Conservation (phyloP, 2,329 filamentous ascomycete species). For the Phaeosphaeria sp. region DNA sequence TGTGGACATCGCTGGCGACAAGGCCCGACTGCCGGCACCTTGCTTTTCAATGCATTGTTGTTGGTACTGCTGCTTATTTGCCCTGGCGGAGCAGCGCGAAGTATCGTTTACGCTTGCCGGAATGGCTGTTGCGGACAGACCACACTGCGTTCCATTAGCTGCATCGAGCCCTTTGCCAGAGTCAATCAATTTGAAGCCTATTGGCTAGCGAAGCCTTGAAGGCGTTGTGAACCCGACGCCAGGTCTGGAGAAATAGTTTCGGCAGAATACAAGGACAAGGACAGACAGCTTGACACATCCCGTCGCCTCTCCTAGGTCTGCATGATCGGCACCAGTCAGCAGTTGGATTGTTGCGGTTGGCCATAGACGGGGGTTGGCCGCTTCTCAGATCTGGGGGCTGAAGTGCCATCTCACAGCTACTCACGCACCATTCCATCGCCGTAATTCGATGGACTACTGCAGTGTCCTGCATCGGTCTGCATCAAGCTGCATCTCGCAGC, state of each 20-base stretch:
- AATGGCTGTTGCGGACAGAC: constrained; percentile 30
- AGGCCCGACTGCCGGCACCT: constrained; percentile 23
- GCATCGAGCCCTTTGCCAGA: constrained; percentile 38
- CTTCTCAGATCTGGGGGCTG: constrained; percentile 27
- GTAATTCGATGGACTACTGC: constrained; percentile 22
- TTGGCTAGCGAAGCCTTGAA: constrained; percentile 32
- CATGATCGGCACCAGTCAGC: constrained; percentile 46
- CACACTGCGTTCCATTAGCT: constrained; percentile 37
- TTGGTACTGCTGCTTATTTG: constrained; percentile 16
- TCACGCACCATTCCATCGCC: constrained; percentile 25
- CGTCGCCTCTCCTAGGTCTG: constrained; percentile 35
- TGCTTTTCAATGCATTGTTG: constrained; percentile 13
- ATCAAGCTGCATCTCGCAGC: constrained; percentile 32
- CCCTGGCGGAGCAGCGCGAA: constrained; percentile 56
- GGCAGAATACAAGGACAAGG: constrained; percentile 42
- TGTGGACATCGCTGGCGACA: constrained; percentile 9
- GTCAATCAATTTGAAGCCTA: constrained; percentile 42
- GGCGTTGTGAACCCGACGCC: constrained; percentile 39
- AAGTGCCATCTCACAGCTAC: constrained; percentile 24
- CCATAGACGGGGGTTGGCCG: constrained; percentile 26
- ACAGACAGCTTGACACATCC: constrained; percentile 35
- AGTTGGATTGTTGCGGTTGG: constrained; percentile 39
- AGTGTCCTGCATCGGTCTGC: constrained; percentile 34
- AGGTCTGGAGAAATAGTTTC: constrained; percentile 35
- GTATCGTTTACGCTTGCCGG: constrained; percentile 23